Conservation (phyloP, 768 basidiomycete species). For the Paxillus involutus region DNA sequence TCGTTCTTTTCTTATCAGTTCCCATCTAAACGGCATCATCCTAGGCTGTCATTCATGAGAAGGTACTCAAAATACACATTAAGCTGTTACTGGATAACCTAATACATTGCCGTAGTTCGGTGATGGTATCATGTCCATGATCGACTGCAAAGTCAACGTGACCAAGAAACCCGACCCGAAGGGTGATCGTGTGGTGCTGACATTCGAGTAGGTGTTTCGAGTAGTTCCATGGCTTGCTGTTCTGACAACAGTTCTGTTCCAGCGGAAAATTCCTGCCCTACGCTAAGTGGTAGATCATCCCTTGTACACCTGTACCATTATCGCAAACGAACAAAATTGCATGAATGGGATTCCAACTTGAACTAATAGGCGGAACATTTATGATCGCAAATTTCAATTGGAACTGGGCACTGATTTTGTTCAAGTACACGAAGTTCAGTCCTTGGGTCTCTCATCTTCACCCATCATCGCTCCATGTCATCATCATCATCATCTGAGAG, state of each 20-base stretch:
- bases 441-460: neutral
- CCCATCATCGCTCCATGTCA: neutral
- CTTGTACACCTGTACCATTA: slow-evolving; percentile 1
- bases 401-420: slow-evolving; percentile 2
- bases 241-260: slow-evolving; percentile 5
- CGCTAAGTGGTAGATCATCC: slow-evolving; percentile 53
- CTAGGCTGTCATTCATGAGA: slow-evolving; percentile 76
- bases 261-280: slow-evolving; percentile 83
- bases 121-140: slow-evolving; percentile 89
- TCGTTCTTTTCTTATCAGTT: neutral
- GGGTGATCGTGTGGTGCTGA: slow-evolving; percentile 76
- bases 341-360: slow-evolving; percentile 2
- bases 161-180: slow-evolving; percentile 72
- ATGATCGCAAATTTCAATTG: slow-evolving; percentile 10
- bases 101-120: slow-evolving; percentile 53
- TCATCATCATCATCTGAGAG: slow-evolving; percentile 5
- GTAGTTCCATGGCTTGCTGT: neutral
- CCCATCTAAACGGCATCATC: neutral
- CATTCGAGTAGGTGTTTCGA: slow-evolving; percentile 64
- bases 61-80: slow-evolving; percentile 36
- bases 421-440: slow-evolving; percentile 7
- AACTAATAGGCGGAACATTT: neutral
- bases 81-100: neutral
- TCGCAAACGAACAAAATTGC: neutral
- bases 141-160: slow-evolving; percentile 73